Base-by-base conservation (phyloP, 2,329 filamentous ascomycete species). In the Gnomoniopsis sp. region DNA sequence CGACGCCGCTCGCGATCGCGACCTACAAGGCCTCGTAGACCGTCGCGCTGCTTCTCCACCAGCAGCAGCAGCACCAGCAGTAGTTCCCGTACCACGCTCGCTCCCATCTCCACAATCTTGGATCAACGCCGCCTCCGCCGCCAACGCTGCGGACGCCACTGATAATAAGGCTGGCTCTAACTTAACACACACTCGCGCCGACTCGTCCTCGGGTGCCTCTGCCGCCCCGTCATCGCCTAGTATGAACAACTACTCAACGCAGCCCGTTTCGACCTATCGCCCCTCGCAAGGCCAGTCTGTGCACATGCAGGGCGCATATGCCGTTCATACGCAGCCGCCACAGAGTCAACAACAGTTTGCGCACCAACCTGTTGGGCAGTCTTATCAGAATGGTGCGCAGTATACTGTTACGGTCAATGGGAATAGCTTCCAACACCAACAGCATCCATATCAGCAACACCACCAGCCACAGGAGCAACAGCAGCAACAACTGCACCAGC, bases 101-200 rank as follows among this genome's bases (percentile, higher is more conserved):
- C n/a, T 47, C 41, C 43, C 59, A 26, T 59, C 59, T 23, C 59
- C 59, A 59, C 59, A 56, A 8, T 60, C 62, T 41, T 60, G 65
- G 30, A 57, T 64, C 21, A 59, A 61, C 23, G 60, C 61, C 38
- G 34, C 46, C 38, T 22, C 36, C 14, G 30, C 43, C 30, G 41
- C 49, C 47, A 52, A 21, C n/a, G 10, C 30, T 47, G 50, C 50
- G 2, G 48, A 33, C 23, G 36, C 19, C 19, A 21, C 22, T 21
- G 6, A 33, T 34, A n/a, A 19, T 21, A 19, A 17, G 17, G 48
- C 22, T 41, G n/a, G n/a, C 33, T 4, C 49, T 47, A 33, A 3
- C 23, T 34, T 36, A 26, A 54, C 23, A 51, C 46, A 38, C 41
- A 44, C 22, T 41, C 47, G 48, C 19, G 47, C 36, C 53, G 53